Evolutionary conservation across 139 green algal genomes (phyloP).

Genomic region (Asterochloris erici): DNA sequence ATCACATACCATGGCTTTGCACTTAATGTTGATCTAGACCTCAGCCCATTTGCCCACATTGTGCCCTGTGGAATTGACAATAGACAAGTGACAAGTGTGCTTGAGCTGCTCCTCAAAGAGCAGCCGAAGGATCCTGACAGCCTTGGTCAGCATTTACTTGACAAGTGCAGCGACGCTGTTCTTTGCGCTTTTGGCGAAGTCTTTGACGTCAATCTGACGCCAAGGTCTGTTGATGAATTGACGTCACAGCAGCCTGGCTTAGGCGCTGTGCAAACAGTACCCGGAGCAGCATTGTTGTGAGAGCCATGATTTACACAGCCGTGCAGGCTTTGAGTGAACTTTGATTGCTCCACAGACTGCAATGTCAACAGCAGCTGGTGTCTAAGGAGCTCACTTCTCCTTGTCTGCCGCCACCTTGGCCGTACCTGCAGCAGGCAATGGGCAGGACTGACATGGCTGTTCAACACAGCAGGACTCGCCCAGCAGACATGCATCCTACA

Average conservation of each 20-base stretch:
- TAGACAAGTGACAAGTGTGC: constrained; percentile 41
- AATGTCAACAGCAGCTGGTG: no score
- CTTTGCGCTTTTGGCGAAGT: constrained; percentile 56
- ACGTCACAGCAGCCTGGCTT: no score
- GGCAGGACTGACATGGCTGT: no score
- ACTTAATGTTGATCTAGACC: constrained; percentile 66
- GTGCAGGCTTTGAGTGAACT: no score
- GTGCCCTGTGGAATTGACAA: constrained; percentile 73
- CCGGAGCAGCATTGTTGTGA: no score
- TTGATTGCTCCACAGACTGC: no score
- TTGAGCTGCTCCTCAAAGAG: neutral
- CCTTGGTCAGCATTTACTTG: constrained; percentile 23
- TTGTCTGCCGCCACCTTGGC: constrained; percentile 16
- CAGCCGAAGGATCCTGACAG: neutral
- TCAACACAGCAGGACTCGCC: no score
- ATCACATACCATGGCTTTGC: constrained; percentile 80
- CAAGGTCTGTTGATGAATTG: no score
- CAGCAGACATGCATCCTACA: no score
- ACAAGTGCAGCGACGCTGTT: constrained; percentile 66
- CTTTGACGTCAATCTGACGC: constrained; percentile 53
- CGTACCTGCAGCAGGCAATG: neutral
- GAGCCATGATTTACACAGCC: no score
- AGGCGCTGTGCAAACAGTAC: no score
- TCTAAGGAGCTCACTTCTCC: constrained; percentile 3
- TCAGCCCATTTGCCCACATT: constrained; percentile 61